These are phyloP conservation scores for Coniochaeta sp. DNA, from an alignment of 2,329 filamentous ascomycete genomes.

Conservation along the genomic window DNA sequence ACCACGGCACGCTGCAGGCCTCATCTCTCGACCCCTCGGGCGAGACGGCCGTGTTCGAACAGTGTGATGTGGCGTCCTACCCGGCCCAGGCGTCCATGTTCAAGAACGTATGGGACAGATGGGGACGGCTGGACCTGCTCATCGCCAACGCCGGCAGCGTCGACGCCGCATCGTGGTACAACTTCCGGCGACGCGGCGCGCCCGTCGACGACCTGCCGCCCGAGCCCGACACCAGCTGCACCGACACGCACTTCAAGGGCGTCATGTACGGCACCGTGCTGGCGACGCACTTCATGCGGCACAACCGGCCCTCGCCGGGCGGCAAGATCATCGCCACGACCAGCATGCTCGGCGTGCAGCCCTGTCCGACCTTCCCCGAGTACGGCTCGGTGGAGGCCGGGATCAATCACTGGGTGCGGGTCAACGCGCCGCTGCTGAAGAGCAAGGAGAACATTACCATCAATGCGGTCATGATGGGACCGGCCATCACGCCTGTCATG, in stretches of 20 bases:
- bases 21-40: slow-evolving; percentile 4
- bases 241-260: slow-evolving; percentile 10
- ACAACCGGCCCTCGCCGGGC: slow-evolving; percentile 6
- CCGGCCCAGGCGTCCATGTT: slow-evolving; percentile 6
- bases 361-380: slow-evolving; percentile 10
- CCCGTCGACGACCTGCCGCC: slow-evolving; percentile 9
- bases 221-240: slow-evolving; percentile 7
- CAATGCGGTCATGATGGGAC: slow-evolving; percentile 11
- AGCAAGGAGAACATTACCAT: slow-evolving; percentile 11
- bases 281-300: slow-evolving; percentile 10
- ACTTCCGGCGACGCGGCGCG: slow-evolving; percentile 3
- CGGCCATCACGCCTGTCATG: slow-evolving; percentile 8
- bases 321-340: slow-evolving; percentile 11
- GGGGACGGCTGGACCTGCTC: slow-evolving; percentile 8
- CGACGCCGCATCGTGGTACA: slow-evolving; percentile 9
- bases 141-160: slow-evolving; percentile 11
- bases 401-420: slow-evolving; percentile 6
- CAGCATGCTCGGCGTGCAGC: slow-evolving; percentile 9
- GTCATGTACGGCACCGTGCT: slow-evolving; percentile 11
- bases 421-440: slow-evolving; percentile 8
- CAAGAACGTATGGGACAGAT: slow-evolving; percentile 9
- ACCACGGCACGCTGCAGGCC: background rate
- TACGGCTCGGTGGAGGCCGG: slow-evolving; percentile 9
- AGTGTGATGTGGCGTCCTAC: slow-evolving; percentile 9
- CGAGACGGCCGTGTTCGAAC: slow-evolving; percentile 8